Conservation (phyloP, 1,284 basidiomycete species). For the Fomitopsis pinicola region DNA sequence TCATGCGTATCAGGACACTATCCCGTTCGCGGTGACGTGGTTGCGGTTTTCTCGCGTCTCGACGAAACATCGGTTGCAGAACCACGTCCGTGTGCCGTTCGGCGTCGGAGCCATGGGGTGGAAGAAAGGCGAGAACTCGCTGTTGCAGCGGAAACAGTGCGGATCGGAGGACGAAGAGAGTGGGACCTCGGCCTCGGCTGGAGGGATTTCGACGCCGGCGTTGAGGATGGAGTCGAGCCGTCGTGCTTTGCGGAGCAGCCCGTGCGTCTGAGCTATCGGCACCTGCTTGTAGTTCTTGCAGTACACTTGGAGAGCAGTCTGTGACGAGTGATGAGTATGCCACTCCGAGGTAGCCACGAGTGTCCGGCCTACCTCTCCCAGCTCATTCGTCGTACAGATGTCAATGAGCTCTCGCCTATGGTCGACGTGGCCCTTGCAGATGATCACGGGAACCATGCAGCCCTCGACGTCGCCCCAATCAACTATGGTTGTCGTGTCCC, state of each 20-base stretch:
- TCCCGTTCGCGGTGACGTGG: conserved; percentile 19
- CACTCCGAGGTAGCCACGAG: neutral
- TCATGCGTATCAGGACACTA: conserved; percentile 14
- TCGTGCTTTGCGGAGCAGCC: conserved; percentile 80
- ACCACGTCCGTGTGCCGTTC: conserved; percentile 28
- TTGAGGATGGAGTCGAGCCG: conserved; percentile 69
- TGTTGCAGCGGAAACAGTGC: conserved; percentile 32
- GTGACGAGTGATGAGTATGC: neutral
- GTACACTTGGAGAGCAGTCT: conserved; percentile 88
- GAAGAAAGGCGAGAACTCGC: conserved; percentile 38
- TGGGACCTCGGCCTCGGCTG: conserved; percentile 10
- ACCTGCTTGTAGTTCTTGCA: conserved; percentile 82
- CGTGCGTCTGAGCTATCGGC: conserved; percentile 65
- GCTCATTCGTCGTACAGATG: conserved; percentile 81
- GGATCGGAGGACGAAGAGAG: conserved; percentile 18
- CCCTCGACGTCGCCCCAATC: conserved; percentile 89
- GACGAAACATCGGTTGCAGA: conserved; percentile 59
- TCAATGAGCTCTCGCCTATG: conserved; percentile 69
- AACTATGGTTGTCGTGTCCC: conserved; percentile 60
- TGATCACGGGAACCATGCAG: conserved; percentile 76
- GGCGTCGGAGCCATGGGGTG: conserved; percentile 21
- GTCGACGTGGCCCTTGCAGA: conserved; percentile 79
- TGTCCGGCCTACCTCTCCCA: conserved; percentile 55
- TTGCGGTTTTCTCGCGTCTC: conserved; percentile 18
- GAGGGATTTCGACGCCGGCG: conserved; percentile 11